Base-by-base conservation (phyloP, 169 alveolate genomes). In the Plasmodium cynomolgi region DNA sequence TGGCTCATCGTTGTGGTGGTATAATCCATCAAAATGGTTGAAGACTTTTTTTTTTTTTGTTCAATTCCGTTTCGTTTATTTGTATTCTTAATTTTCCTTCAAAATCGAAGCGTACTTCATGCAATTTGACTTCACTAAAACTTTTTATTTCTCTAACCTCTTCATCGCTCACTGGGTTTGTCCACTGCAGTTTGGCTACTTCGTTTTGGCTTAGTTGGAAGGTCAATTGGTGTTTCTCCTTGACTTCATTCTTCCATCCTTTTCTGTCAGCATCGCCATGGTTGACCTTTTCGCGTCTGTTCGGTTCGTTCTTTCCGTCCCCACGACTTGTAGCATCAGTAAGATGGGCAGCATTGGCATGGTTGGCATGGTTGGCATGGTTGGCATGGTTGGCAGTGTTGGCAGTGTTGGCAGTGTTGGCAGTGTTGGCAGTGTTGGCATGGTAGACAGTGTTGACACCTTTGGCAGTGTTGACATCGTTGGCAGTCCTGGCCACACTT, bases 1-100 rank as follows among this genome's bases (percentile, higher is more conserved):
- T 13, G 97, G 96, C 26, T 96, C 96, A 44, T 82, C 88, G 29
- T 96, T 96, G 85, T 96, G 97, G 95, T 95, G 96, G 75, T 96
- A 96, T 29, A 96, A 81, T 5, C 97, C 91, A 37, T 92, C 85
- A 41, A 95, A 96, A 84, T 96, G 79, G 2, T 83, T 83, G 84
- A 50, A 90, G 6, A 79, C 47, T 39, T 56, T 86, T 93, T 74
- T 81, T 41, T 88, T 58, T 68, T 54, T 74, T 68, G 20, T 93
- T 84, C 75, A 34, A 31, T 85, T 73, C 44, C 8, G 50, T 75
- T 85, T 72, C 86, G 33, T 83, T 93, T 54, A 68, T 79, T 41
- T 83, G 92, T 26, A 81, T 88, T 73, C 96, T 33, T 62, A 91
- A 47, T 33, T 81, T 73, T 17, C 98, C 98, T 44, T 81, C 92